Evolutionary conservation across 2,329 filamentous ascomycete species (phyloP), one percentile per base, ranked within the genome.

Genomic region (Neofusicoccum sp.): DNA sequence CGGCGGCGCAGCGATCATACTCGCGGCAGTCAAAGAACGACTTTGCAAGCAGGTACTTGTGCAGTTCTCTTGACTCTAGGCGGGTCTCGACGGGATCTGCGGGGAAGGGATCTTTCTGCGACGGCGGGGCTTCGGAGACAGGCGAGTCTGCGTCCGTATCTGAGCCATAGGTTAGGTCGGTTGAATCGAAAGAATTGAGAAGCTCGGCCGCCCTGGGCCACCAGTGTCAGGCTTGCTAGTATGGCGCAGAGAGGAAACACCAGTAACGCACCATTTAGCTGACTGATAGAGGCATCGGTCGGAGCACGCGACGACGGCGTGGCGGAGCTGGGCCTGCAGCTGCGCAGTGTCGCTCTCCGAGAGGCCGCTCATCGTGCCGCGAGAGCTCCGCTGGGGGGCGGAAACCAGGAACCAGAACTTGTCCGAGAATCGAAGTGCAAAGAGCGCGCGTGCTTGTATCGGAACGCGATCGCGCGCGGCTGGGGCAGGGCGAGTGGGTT

Each of bases 231-330:
- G 64, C 43, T 43, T 41, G 34, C 30, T 47, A 33, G 33, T 56
- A 34, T 11, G 26, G 31, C 14, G 34, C n/a, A 34, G 38, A 51
- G 64, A 53, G 58, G 14, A 54, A 40, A 38, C 16, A 34, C 31
- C 11, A 33, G n/a, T 24, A 28, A 62, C 70, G 38, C 70, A 96
- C 95, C 95, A 99, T 86, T 98, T 98, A 30, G 95, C 89, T 6
- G 93, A 95, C 70, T 97, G 93, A 71, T 97, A 98, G 11, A 99
- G 84, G 74, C 95, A 96, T 73, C 95, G 83, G 73, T 99, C 95
- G 1, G 92, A 96, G 78, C 93, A 98, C 72, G 92, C 92, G 26
- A 95, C 83, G 3, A 95, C 88, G 31, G 93, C 91, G 69, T 92
- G 89, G 73, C 96, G 91, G 44, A 97, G 82, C 34, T 90, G 86